Evolutionary conservation across 2,329 filamentous ascomycete species (phyloP).

Genomic region (Claviceps sp.): DNA sequence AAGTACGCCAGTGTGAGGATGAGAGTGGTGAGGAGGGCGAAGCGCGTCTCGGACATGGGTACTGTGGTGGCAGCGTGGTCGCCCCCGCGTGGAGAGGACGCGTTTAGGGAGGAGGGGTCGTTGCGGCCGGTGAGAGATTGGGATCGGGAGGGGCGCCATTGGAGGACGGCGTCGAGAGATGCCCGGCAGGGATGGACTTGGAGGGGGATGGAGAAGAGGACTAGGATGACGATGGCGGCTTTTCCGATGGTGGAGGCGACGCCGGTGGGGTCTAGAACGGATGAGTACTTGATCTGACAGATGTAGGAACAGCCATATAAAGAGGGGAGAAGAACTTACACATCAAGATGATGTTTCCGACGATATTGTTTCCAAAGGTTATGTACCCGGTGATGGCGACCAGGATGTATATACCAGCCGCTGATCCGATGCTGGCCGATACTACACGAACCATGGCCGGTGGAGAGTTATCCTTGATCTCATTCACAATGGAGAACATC

Average conservation of each 20-base stretch:
- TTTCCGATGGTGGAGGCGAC: constrained; percentile 83
- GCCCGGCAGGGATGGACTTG: constrained; percentile 94
- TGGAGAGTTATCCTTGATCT: constrained; percentile 76
- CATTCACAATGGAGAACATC: constrained; percentile 99
- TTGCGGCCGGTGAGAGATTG: constrained; percentile 24
- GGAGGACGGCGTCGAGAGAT: constrained; percentile 86
- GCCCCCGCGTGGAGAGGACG: constrained; percentile 23
- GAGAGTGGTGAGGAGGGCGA: constrained; percentile 74
- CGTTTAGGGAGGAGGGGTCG: constrained; percentile 29
- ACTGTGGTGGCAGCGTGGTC: constrained; percentile 41
- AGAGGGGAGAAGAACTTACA: constrained; percentile 39
- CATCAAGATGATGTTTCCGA: constrained; percentile 89
- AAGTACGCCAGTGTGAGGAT: constrained; percentile 79
- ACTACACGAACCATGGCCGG: constrained; percentile 64
- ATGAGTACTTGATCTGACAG: constrained; percentile 8
- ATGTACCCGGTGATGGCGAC: constrained; percentile 93
- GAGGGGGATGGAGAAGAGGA: constrained; percentile 91
- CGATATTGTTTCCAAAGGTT: constrained; percentile 81
- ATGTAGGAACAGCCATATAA: no score
- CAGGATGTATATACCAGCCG: constrained; percentile 75
- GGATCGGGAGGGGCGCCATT: constrained; percentile 60
- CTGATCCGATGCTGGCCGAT: constrained; percentile 70
- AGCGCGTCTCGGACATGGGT: constrained; percentile 73
- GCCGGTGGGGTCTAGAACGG: constrained; percentile 22
- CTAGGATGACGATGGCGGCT: constrained; percentile 86